These are phyloP conservation scores for Gillenia trifoliata DNA, from an alignment of 306 rosid genomes.

Conservation along the genomic window DNA sequence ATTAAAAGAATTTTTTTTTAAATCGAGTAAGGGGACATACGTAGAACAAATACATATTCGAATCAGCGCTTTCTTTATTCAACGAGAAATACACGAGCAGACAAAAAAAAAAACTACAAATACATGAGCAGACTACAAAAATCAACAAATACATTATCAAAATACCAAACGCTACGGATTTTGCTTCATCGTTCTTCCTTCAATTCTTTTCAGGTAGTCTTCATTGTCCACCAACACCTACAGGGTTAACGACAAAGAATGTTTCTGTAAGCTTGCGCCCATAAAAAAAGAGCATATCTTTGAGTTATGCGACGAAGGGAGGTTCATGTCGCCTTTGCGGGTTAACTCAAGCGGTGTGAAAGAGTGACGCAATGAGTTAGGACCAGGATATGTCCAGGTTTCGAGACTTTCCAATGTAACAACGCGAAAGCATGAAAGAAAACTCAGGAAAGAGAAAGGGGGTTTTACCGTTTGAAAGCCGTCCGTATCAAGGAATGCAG, in stretches of 20 bases:
- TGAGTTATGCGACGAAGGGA: neutral
- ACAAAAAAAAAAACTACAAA: too few species aligned
- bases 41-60: neutral
- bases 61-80: neutral
- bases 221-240: slow-evolving; percentile 19
- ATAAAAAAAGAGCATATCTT: neutral
- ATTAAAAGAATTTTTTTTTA: too few species aligned
- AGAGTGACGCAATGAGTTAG: neutral
- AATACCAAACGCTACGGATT: neutral
- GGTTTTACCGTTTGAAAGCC: slow-evolving; percentile 15
- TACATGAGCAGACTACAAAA: neutral
- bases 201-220: neutral
- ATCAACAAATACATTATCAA: neutral
- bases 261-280: neutral
- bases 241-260: neutral
- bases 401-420: neutral
- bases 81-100: neutral
- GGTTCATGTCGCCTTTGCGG: neutral
- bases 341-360: neutral
- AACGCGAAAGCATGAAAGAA: neutral
- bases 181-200: neutral
- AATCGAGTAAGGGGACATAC: too few species aligned
- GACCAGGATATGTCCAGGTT: neutral
- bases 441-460: too few species aligned
- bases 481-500: slow-evolving; percentile 4